A percentile compares a stretch with the other conserved stretches of the same genome.
phyloP scores from a whole-genome alignment of 1,284 basidiomycete genomes.

The Blastosporella zonata region DNA sequence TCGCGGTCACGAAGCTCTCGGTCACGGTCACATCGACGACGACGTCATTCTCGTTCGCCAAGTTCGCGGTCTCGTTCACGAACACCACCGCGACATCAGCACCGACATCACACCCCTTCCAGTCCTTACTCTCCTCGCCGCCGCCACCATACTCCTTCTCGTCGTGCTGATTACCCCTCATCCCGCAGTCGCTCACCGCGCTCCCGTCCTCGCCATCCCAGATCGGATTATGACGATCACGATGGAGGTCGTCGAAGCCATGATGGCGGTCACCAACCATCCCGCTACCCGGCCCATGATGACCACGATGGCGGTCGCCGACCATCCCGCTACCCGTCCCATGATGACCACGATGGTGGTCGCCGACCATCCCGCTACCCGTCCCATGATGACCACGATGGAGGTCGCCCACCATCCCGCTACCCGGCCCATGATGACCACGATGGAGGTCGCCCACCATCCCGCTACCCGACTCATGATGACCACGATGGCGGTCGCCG shows the following conservation, averaged over 20 bases:
- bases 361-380: too few relatives aligned
- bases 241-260: too few relatives aligned
- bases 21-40: conserved; percentile 2
- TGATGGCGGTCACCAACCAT: too few relatives aligned
- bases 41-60: neutral
- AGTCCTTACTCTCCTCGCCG: conserved; percentile 10
- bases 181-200: neutral
- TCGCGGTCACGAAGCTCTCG: conserved; percentile 19
- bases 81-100: neutral
- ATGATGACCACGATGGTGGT: too few relatives aligned
- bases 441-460: neutral
- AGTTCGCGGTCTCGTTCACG: conserved; percentile 1
- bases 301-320: too few relatives aligned
- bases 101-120: neutral
- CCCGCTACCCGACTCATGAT: neutral
- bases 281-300: too few relatives aligned
- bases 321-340: too few relatives aligned
- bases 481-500: neutral
- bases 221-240: too few relatives aligned
- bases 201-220: too few relatives aligned
- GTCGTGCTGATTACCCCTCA: neutral
- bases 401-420: too few relatives aligned
- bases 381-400: too few relatives aligned
- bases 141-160: neutral
- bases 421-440: neutral